phyloP scores from a whole-genome alignment of 2,329 filamentous ascomycete species.

The Paraconiothyrium brasiliense region DNA sequence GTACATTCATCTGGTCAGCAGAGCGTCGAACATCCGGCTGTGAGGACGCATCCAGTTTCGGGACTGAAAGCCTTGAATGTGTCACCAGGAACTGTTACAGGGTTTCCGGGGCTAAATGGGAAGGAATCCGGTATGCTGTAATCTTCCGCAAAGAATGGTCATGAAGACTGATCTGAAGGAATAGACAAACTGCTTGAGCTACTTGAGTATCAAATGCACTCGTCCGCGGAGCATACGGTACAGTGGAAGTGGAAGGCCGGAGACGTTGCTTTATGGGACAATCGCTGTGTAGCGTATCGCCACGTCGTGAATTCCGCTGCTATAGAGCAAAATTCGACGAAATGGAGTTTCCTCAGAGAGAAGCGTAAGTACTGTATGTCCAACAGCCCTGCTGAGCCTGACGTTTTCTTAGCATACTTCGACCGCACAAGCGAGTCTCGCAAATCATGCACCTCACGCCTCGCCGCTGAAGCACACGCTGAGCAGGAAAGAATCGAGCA shows the following conservation, averaged over 20 bases:
- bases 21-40: slow-evolving; percentile 55
- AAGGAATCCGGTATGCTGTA: slow-evolving; percentile 55
- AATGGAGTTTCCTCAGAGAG: slow-evolving; percentile 5
- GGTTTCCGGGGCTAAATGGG: slow-evolving; percentile 61
- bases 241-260: slow-evolving; percentile 24
- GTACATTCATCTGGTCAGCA: slow-evolving; percentile 15
- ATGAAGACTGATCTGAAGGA: background rate
- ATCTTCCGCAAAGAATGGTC: background rate
- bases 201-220: slow-evolving; percentile 21
- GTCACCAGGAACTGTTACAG: slow-evolving; percentile 56
- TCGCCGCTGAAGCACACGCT: slow-evolving; percentile 15
- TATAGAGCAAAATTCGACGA: background rate
- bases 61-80: slow-evolving; percentile 55
- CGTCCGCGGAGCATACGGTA: slow-evolving; percentile 21
- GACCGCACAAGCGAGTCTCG: slow-evolving; percentile 21
- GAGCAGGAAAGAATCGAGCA: slow-evolving; percentile 10
- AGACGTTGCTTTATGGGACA: slow-evolving; percentile 27
- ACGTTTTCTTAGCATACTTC: slow-evolving; percentile 20
- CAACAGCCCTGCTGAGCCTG: background rate
- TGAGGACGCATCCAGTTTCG: slow-evolving; percentile 61
- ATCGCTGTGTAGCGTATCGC: slow-evolving; percentile 19
- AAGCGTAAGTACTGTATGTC: slow-evolving; percentile 16
- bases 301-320: slow-evolving; percentile 9
- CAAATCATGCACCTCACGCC: slow-evolving; percentile 1
- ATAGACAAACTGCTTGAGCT: slow-evolving; percentile 24